Base-by-base conservation (phyloP, 2,329 filamentous ascomycete species). In the Talaromyces sp. region DNA sequence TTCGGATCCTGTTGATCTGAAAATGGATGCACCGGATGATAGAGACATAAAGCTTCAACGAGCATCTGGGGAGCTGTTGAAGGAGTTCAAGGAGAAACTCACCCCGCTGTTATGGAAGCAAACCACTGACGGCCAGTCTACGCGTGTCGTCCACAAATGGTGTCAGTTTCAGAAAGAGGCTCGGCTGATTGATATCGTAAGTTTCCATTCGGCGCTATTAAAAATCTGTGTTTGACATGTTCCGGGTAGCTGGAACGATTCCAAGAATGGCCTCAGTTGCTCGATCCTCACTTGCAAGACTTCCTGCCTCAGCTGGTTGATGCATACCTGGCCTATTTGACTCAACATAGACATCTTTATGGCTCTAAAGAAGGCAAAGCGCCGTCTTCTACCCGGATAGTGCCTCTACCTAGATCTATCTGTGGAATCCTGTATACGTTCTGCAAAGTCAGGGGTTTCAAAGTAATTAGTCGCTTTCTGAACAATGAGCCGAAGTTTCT, bases 371-470 rank as follows among this genome's bases (percentile, higher is more conserved):
- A 69, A 54, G 70, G 42, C 67, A 74, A 56, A 4, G 77, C 51
- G 68, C 74, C 72, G 63, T 67, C 71, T 70, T 66, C 60, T 72
- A 75, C 61, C 71, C 80, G 59, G 27, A 64, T 68, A 22, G 75
- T 70, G 54, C 82, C 87, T 0, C 76, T 91, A 0, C 84, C 88
- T 27, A 82, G 84, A 63, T 92, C 91, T 4, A 87, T 96, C 60
- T 91, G 89, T 73, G 85, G 84, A 64, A 81, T 98, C 2, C 75
- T 99, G 39, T 98, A 98, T 72, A 89, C 88, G 0, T 89, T 99
- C 63, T 97, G 92, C 82, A 99, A 99, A 77, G 89, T 98, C 57
- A 86, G 95, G 58, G 93, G 95, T 27, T 88, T 95, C 72, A 98
- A 98, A 75, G 89, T 99, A 57, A 88, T 99, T 67, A 87, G 92